These are phyloP conservation scores for Lagenidium giganteum DNA, from an alignment of 352 stramenopile genomes.

Conservation along the genomic window DNA sequence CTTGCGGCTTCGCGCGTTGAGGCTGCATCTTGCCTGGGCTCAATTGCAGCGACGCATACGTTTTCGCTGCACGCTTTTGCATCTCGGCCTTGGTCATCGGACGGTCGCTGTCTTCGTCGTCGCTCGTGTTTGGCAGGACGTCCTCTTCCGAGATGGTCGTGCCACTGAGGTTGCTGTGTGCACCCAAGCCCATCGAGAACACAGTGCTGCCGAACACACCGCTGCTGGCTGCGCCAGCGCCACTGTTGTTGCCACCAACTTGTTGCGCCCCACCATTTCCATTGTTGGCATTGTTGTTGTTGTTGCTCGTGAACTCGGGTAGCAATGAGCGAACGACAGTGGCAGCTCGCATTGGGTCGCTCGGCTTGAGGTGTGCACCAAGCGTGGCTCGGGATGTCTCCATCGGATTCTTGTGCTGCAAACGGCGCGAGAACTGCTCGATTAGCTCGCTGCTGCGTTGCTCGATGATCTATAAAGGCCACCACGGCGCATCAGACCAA, in stretches of 20 bases:
- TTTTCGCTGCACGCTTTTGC: conserved; percentile 51
- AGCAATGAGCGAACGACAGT: conserved; percentile 39
- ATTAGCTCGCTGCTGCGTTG: conserved; percentile 76
- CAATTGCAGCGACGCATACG: conserved; percentile 37
- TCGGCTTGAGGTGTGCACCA: conserved; percentile 58
- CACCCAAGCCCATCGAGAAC: no score
- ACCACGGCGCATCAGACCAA: background rate
- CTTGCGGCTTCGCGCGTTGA: conserved; percentile 17
- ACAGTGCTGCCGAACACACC: no score
- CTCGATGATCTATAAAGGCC: conserved; percentile 59
- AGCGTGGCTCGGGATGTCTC: conserved; percentile 48
- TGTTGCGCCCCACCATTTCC: no score
- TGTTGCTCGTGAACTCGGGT: conserved; percentile 19
- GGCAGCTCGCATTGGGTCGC: conserved; percentile 55
- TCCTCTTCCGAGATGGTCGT: conserved; percentile 49
- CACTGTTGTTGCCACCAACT: no score
- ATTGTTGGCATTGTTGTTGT: conserved; percentile 1
- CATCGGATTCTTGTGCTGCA: conserved; percentile 64
- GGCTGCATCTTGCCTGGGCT: conserved; percentile 41
- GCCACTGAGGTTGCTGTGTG: conserved; percentile 4
- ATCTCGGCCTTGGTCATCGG: conserved; percentile 61
- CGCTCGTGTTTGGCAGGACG: conserved; percentile 27
- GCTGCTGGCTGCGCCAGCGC: conserved; percentile 2
- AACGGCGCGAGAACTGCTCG: conserved; percentile 62
- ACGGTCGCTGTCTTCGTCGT: conserved; percentile 60